Evolutionary conservation across 345 rosid species (phyloP), one percentile per base, ranked within the genome.

Genomic region (Boechera stricta): DNA sequence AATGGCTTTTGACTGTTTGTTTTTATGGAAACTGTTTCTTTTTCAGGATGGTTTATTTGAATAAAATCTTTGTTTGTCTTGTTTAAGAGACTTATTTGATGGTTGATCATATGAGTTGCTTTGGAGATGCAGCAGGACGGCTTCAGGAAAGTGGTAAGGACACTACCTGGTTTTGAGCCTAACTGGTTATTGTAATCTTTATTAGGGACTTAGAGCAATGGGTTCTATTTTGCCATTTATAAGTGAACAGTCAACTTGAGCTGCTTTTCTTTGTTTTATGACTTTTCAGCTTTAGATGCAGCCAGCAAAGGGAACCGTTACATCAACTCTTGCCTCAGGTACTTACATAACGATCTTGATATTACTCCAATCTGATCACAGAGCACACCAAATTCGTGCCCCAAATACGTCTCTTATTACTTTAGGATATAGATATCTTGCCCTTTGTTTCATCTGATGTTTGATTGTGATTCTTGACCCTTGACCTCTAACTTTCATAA

Each of bases 281-380:
- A 36, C 18, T 64, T 45, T 71, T 73, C 79, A 92, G 98, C 93
- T 41, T 86, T 94, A 24, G 97, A 92, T 84, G 97, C 92, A 38
- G 90, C 98, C 24, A 90, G 94, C 1, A 90, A 90, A 82, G 98
- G 98, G 33, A 94, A 92, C 39, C 90, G 90, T 15, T 94, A 87
- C 81, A 89, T 92, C 84, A 90, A 94, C 79, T 94, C 98, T 26
- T 90, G 97, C 82, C 91, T 94, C 68, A 90, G 96, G 98, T 94
- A 84, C 16, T 11, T 61, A 64, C n/a, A 5, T 35, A 24, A 60
- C 9, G 42, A 7, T 67, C 36, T 33, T 4, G 28, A 32, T 18
- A 16, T 6, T 29, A 67, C 47, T 54, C 57, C n/a, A 26, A 44
- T 18, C 16, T 63, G 53, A 54, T 45, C 66, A 16, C 28, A 18